These are phyloP conservation scores for Colletotrichum australisinense DNA, from an alignment of 2,329 filamentous ascomycete genomes.

Conservation along the genomic window DNA sequence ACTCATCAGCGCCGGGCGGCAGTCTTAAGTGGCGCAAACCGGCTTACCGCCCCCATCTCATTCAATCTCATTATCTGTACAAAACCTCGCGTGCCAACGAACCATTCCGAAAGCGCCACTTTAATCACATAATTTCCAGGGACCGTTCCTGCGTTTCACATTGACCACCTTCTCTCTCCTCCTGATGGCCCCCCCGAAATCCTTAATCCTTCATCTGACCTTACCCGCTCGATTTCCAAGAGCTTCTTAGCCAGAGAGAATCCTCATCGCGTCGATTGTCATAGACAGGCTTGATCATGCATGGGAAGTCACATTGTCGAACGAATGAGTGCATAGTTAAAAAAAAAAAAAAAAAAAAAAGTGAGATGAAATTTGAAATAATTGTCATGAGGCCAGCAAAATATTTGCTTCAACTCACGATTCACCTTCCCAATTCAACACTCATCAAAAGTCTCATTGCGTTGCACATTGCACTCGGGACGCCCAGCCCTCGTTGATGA, in stretches of 20 bases:
- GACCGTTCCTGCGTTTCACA: slow-evolving; percentile 26
- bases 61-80: background rate
- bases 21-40: background rate
- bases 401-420: no score
- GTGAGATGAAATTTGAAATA: no score
- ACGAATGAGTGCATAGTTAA: no score
- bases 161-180: background rate
- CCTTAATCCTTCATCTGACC: background rate
- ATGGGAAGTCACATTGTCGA: no score
- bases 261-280: no score
- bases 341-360: no score
- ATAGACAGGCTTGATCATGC: no score
- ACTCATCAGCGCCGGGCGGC: background rate
- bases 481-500: no score
- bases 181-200: background rate
- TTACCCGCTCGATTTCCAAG: background rate
- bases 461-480: no score
- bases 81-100: background rate
- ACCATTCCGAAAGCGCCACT: background rate
- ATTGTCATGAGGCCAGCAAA: no score
- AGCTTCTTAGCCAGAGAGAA: background rate
- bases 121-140: background rate
- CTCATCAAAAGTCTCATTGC: no score
- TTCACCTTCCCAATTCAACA: no score
- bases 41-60: background rate